Base-by-base conservation (phyloP, 2,329 filamentous ascomycete genomes). In the Setomelanomma holmii region DNA sequence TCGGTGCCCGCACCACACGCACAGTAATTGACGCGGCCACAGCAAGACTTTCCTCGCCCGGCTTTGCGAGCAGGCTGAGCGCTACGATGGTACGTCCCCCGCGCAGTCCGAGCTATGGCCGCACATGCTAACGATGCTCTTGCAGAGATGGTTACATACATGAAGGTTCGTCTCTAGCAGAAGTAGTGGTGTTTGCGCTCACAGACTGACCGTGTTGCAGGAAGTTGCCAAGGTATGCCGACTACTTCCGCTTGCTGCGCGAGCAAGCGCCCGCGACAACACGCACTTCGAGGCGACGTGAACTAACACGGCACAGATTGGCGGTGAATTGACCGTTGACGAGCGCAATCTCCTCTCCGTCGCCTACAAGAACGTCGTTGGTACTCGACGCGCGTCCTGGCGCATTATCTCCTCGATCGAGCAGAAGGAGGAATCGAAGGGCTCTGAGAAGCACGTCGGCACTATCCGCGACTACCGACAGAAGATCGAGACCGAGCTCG, bases 11-110 rank as follows among this genome's bases (percentile, higher is more conserved):
- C 45, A 41, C 45, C 40, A 43, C 48, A 44, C 38, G 45, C 48
- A 23, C 41, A 22, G 40, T 50, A 56, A 69, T 69, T 75, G 65
- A 75, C 71, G 41, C 49, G 16, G 41, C 44, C 51, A 60, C 66
- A 75, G 73, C 72, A 98, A 98, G 89, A 98, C 95, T 78, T 98
- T 98, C 87, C 91, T 98, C 80, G 95, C 95, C 81, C 89, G 95
- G 84, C 92, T 99, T 78, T 98, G 95, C 86, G 95, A 98, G 90
- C 95, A 99, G 88, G 95, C 95, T 78, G 95, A 98, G 87, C 93
- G 93, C 78, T 99, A 99, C 83, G 93, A 99, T 93, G 95, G 85
- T 87, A 78, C 79, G 84, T 77, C 62, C 67, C n/a, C 46, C 45
- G 53, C 24, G 49, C 52, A 53, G 39, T 48, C 55, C 45, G 52